Evolutionary conservation across 1,284 basidiomycete genomes (phyloP), one percentile per base, ranked within the genome.

Genomic region (Ceratobasidium theobromae): DNA sequence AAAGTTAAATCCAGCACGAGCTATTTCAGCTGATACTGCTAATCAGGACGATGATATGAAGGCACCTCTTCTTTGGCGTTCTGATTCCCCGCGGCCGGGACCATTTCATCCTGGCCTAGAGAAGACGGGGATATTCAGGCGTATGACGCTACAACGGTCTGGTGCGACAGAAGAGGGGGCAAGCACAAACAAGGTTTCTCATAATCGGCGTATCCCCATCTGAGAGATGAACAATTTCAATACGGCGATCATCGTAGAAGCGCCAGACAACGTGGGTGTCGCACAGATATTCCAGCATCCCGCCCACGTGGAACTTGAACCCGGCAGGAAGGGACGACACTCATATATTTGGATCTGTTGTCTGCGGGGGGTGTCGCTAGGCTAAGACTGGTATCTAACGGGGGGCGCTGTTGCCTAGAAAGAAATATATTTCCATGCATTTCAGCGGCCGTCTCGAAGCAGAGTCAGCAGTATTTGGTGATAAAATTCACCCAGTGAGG

Each of bases 41-140:
- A 60, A 60, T 60, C 46, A 60, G 46, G 40, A 5, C 40, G 35
- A 48, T 49, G 48, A 60, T 60, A 60, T 60, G 57, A 60, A 35
- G 21, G 23, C 35, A 32, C 23, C 57, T 49, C 57, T n/a, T 60
- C 57, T 41, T 30, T 60, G 28, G 41, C 33, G 33, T 12, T 25
- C 32, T 43, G 52, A 32, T 43, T 58, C 54, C 54, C 28, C 41
- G 27, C 27, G 41, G 27, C 45, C 27, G 45, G 21, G 45, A 48
- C 45, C 45, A 48, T 48, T 48, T 48, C 45, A 48, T 27, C 45
- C 21, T 3, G n/a, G 21, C n/a, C n/a, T n/a, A n/a, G n/a, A n/a
- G n/a, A n/a, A n/a, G n/a, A n/a, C n/a, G n/a, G n/a, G n/a, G n/a
- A 16, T 38, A 38, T 8, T 8, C 35, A 45, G 9, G 18, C 12